Conservation (phyloP, 192 early-diverging fungal species). For the Dissophora globulifera region DNA sequence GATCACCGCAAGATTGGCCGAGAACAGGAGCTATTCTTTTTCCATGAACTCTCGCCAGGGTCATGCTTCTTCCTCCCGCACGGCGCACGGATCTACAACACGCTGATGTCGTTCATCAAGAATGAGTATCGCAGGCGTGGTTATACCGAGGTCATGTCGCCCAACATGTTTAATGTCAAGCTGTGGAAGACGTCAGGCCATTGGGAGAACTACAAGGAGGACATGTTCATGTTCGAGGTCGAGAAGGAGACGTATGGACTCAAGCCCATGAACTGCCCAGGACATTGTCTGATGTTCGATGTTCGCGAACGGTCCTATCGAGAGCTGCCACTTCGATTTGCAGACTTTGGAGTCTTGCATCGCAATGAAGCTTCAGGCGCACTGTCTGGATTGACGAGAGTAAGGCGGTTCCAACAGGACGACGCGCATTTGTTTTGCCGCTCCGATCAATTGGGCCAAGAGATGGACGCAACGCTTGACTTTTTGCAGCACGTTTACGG, state of each 20-base stretch:
- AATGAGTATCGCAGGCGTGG: conserved; percentile 89
- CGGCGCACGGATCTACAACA: conserved; percentile 96
- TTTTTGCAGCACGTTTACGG: conserved; percentile 92
- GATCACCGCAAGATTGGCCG: conserved; percentile 96
- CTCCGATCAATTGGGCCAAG: conserved; percentile 81
- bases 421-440: conserved; percentile 99
- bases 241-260: conserved; percentile 97
- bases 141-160: conserved; percentile 95
- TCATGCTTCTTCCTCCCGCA: conserved; percentile 94
- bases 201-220: conserved; percentile 95
- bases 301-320: conserved; percentile 93
- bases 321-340: conserved; percentile 96
- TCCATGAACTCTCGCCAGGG: conserved; percentile 94
- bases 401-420: conserved; percentile 98
- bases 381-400: conserved; percentile 92
- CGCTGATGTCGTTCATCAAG: conserved; percentile 89
- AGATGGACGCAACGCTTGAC: conserved; percentile 89
- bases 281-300: conserved; percentile 97
- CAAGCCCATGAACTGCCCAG: conserved; percentile 99
- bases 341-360: conserved; percentile 98
- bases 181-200: conserved; percentile 97
- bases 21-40: conserved; percentile 99
- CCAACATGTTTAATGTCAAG: conserved; percentile 98
- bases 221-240: conserved; percentile 94
- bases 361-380: conserved; percentile 95